A percentile compares a stretch with the other conserved stretches of the same genome.
Evolutionary conservation across 2,329 filamentous ascomycete genomes (phyloP).

Genomic region (Fonsecaea multimorphosa): DNA sequence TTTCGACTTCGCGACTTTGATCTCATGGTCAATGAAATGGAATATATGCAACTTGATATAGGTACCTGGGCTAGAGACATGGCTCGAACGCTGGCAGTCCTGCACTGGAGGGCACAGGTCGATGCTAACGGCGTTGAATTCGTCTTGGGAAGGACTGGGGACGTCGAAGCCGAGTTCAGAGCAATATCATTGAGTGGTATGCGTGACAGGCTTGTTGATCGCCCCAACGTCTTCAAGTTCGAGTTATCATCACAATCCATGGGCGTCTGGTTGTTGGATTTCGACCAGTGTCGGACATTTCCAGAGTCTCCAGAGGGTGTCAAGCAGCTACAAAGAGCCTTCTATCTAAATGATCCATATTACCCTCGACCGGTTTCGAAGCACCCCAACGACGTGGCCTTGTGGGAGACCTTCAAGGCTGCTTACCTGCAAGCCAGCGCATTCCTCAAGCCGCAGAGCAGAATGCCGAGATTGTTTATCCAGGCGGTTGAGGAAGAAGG

Average conservation of each 20-base stretch:
- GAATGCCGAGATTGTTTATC: slow-evolving; percentile 16
- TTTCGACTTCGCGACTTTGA: slow-evolving; percentile 27
- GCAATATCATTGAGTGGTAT: no score
- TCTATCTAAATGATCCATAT: slow-evolving; percentile 60
- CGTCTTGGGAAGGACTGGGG: slow-evolving; percentile 50
- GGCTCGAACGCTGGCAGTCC: slow-evolving; percentile 57
- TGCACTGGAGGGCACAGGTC: slow-evolving; percentile 57
- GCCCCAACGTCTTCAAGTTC: not conserved
- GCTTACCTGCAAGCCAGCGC: slow-evolving; percentile 38
- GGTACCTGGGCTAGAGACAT: slow-evolving; percentile 52
- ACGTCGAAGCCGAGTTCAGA: no score
- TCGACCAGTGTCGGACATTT: slow-evolving; percentile 51
- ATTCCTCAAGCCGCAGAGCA: not conserved
- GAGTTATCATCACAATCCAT: slow-evolving; percentile 36
- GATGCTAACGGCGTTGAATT: slow-evolving; percentile 64
- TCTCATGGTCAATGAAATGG: slow-evolving; percentile 53
- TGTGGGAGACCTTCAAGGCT: slow-evolving; percentile 42
- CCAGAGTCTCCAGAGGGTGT: slow-evolving; percentile 51
- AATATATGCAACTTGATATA: slow-evolving; percentile 48
- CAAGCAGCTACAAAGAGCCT: slow-evolving; percentile 51
- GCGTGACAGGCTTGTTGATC: no score
- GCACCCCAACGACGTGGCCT: slow-evolving; percentile 13
- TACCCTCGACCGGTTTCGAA: slow-evolving; percentile 51
- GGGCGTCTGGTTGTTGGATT: slow-evolving; percentile 58
- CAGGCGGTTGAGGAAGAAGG: slow-evolving; percentile 11